Percentiles rank a stretch among this genome's conserved stretches.
phyloP scores from a whole-genome alignment of 331 rosid genomes.

The Phaseolus coccineus region DNA sequence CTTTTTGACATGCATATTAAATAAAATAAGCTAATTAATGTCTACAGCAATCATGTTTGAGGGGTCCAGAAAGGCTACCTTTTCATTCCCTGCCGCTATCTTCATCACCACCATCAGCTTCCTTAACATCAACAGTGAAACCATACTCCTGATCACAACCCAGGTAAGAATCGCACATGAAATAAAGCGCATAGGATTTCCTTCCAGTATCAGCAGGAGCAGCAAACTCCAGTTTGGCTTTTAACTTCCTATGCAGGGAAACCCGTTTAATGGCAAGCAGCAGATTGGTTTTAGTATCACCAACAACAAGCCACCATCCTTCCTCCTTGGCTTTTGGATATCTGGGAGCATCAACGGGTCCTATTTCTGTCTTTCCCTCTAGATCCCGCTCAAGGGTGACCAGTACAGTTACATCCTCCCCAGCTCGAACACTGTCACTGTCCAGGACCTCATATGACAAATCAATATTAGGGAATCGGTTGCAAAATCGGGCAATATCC shows the following conservation, averaged over 20 bases:
- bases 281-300: constrained; percentile 77
- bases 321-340: constrained; percentile 93
- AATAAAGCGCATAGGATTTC: constrained; percentile 73
- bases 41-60: background rate
- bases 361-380: constrained; percentile 76
- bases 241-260: constrained; percentile 74
- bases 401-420: constrained; percentile 70
- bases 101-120: constrained; percentile 64
- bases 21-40: constrained; percentile 6
- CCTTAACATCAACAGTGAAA: constrained; percentile 73
- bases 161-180: constrained; percentile 94
- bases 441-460: constrained; percentile 76
- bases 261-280: constrained; percentile 88
- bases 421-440: constrained; percentile 63
- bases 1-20: background rate
- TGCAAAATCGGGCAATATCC: constrained; percentile 85
- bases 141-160: constrained; percentile 95
- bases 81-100: constrained; percentile 54
- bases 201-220: constrained; percentile 85
- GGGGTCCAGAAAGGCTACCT: constrained; percentile 23
- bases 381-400: constrained; percentile 86
- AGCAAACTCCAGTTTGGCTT: constrained; percentile 75
- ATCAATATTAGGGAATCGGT: constrained; percentile 89
- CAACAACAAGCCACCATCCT: constrained; percentile 99
- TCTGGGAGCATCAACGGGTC: constrained; percentile 78